Evolutionary conservation across 768 basidiomycete species (phyloP).

Genomic region (Suillus tomentosus): DNA sequence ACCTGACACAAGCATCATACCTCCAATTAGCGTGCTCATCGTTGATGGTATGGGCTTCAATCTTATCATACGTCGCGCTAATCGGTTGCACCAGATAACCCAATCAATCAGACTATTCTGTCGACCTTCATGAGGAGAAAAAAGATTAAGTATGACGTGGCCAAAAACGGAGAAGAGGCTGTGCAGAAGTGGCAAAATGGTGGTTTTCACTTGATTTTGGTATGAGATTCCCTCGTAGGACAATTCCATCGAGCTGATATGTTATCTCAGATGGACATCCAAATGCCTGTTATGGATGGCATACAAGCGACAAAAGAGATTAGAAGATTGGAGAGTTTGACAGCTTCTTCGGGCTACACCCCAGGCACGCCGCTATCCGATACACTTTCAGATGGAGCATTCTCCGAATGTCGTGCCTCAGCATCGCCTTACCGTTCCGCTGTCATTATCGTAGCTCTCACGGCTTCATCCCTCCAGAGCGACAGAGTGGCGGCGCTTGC

Average conservation of each 20-base stretch:
- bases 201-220: constrained; percentile 92
- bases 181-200: constrained; percentile 94
- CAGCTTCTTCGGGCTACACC: constrained; percentile 65
- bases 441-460: constrained; percentile 99
- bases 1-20: constrained; percentile 75
- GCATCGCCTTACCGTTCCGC: constrained; percentile 82
- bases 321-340: constrained; percentile 74
- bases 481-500: constrained; percentile 97
- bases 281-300: constrained; percentile 99
- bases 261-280: constrained; percentile 90
- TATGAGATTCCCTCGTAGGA: constrained; percentile 41
- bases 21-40: constrained; percentile 96
- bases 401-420: constrained; percentile 47
- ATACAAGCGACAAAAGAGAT: constrained; percentile 98
- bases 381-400: constrained; percentile 58
- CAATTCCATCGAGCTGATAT: constrained; percentile 19
- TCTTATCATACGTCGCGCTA: constrained; percentile 15
- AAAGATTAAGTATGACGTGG: constrained; percentile 92
- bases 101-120: constrained; percentile 96
- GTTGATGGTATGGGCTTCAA: constrained; percentile 76
- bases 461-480: constrained; percentile 91
- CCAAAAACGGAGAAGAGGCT: constrained; percentile 93
- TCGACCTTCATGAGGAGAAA: constrained; percentile 97
- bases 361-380: constrained; percentile 71
- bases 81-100: constrained; percentile 71